These are phyloP conservation scores for Schoenoplectus tabernaemontani DNA, from an alignment of 202 grass and related monocot genomes.

Conservation along the genomic window DNA sequence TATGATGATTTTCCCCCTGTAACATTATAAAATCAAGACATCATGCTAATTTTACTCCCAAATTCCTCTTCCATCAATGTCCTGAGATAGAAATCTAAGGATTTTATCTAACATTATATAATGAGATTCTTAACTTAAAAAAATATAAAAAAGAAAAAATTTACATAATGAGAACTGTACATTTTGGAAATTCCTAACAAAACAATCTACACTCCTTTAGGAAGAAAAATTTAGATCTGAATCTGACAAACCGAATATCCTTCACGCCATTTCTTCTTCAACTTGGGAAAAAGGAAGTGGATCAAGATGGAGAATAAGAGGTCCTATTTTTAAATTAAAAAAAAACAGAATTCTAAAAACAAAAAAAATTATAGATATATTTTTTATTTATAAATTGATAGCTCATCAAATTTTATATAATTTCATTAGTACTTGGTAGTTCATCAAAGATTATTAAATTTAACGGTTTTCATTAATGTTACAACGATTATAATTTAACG, in stretches of 20 bases:
- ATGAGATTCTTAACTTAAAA: not conserved
- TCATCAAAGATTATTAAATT: too few species aligned
- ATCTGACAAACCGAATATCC: constrained; percentile 12
- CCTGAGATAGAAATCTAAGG: not conserved
- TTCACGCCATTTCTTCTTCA: not conserved
- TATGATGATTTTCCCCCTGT: not conserved
- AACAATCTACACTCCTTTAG: not conserved
- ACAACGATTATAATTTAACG: too few species aligned
- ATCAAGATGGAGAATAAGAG: too few species aligned
- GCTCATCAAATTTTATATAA: too few species aligned
- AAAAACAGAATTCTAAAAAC: too few species aligned
- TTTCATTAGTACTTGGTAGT: too few species aligned
- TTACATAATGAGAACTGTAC: not conserved
- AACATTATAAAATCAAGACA: not conserved
- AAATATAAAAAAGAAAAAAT: not conserved
- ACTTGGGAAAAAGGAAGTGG: not conserved
- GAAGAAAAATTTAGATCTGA: not conserved
- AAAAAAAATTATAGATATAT: too few species aligned
- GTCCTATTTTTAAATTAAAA: too few species aligned
- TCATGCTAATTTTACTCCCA: not conserved
- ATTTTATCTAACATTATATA: not conserved
- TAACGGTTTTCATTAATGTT: too few species aligned
- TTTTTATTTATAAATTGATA: too few species aligned
- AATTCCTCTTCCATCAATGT: not conserved
- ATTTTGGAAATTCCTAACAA: not conserved